Base-by-base conservation (phyloP, 2,329 filamentous ascomycete genomes). In the Orbilia quercus region DNA sequence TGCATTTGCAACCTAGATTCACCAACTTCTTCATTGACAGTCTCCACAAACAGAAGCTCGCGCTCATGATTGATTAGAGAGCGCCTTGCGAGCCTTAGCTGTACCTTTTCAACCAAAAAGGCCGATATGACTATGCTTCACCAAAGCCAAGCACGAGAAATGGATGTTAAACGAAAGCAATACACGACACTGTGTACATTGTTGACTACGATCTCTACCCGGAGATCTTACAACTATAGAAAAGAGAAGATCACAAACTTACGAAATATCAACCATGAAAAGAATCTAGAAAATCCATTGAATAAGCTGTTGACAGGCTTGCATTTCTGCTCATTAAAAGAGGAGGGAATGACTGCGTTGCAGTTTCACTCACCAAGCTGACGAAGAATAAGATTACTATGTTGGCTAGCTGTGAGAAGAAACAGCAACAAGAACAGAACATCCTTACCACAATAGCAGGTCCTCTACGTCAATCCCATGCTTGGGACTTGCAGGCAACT, bases 301-400 rank as follows among this genome's bases (percentile, higher is more conserved):
- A 12, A 51, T 6, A 2, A 36, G 6, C 14, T 50, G 0, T 44
- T 62, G 0, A 62, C 12, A 6, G 11, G 14, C 16, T 63, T 7
- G 59, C 59, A 2, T 20, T 51, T 36, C 20, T 63, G 1, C 38
- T 63, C 16, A 47, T 63, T 4, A 31, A 34, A 14, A 14, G n/a
- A 7, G 59, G 54, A 11, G 38, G 23, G 2, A 40, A 47, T 1
- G 59, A 63, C 23, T 63, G 59, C 31, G 38, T 54, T 1, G 45
- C 59, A 7, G 20, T 63, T 31, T 14, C 36, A 5, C 31, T 54
- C 11, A 42, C 34, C 12, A 11, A 23, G 1, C 22, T 63, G 20
- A 53, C 47, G 7, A 16, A 20, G 2, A 14, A 63, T 63, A 63
- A 53, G 20, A 28, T 63, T 5, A 28, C 20, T 7, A 9, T 63